Evolutionary conservation across 768 basidiomycete genomes (phyloP).

Genomic region (Pholiota conissans): DNA sequence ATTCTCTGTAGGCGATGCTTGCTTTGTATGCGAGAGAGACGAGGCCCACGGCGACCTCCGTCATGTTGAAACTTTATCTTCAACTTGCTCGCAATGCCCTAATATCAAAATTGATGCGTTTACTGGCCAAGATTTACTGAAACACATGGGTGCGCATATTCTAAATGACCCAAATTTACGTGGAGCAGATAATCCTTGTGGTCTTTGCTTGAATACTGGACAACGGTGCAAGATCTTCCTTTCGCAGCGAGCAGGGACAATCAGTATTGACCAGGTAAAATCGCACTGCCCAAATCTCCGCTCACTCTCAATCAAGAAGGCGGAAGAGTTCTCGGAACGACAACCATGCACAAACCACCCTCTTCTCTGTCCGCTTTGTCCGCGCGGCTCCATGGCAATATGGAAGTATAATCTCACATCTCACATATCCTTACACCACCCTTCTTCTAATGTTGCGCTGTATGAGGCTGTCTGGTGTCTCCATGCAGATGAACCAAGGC

Average conservation of each 20-base stretch:
- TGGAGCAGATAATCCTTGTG: background rate
- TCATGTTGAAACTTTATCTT: background rate
- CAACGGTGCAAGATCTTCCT: constrained; percentile 8
- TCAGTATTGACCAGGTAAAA: constrained; percentile 3
- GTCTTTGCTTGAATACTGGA: constrained; percentile 10
- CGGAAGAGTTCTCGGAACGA: background rate
- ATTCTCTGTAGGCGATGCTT: constrained; percentile 13
- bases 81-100: constrained; percentile 1
- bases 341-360: constrained; percentile 25
- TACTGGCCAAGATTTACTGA: background rate
- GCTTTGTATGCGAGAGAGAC: constrained; percentile 19
- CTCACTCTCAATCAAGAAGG: constrained; percentile 10
- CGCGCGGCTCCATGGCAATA: constrained; percentile 10
- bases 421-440: constrained; percentile 17
- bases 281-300: constrained; percentile 11
- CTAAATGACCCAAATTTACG: constrained; percentile 3
- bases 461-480: constrained; percentile 2
- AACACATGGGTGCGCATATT: constrained; percentile 11
- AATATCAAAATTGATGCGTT: background rate
- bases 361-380: constrained; percentile 18
- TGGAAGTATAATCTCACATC: constrained; percentile 22
- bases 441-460: background rate
- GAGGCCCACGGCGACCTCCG: background rate
- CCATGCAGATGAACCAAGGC: background rate
- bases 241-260: background rate